Conservation (phyloP, 179 eudicot species). For the Beta corolliflora region DNA sequence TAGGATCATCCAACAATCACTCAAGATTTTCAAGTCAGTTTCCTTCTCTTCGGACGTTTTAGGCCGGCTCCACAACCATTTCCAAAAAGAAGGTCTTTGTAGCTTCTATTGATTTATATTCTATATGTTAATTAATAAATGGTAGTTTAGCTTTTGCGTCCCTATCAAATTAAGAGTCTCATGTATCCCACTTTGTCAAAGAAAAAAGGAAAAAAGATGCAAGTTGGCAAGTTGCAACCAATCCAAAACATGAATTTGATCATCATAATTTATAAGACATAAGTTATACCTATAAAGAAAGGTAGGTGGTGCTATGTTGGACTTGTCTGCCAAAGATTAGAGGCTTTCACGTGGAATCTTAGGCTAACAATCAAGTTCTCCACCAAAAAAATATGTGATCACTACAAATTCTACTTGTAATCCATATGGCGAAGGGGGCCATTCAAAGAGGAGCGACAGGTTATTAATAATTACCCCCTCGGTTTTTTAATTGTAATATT, state of each 20-base stretch:
- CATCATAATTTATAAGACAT: conserved; percentile 1
- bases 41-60: too few species aligned
- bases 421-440: neutral
- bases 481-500: too few species aligned
- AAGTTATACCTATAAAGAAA: neutral
- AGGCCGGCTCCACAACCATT: neutral
- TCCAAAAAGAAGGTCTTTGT: neutral
- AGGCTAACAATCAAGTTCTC: conserved; percentile 8
- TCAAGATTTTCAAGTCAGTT: too few species aligned
- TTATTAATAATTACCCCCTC: too few species aligned
- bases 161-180: conserved; percentile 9
- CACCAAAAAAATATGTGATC: neutral
- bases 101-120: neutral
- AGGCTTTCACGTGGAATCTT: conserved; percentile 12
- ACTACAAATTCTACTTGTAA: neutral
- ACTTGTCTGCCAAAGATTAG: conserved; percentile 11
- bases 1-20: neutral
- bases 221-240: conserved; percentile 27
- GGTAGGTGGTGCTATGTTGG: conserved; percentile 5
- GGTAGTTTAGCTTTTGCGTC: neutral
- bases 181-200: neutral
- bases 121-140: neutral
- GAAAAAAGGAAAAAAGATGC: neutral
- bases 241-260: conserved; percentile 4
- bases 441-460: neutral